Percentiles rank a stretch among this genome's conserved stretches.
Evolutionary conservation across 2,329 filamentous ascomycete genomes (phyloP).

Genomic region (Diaporthe vexans): DNA sequence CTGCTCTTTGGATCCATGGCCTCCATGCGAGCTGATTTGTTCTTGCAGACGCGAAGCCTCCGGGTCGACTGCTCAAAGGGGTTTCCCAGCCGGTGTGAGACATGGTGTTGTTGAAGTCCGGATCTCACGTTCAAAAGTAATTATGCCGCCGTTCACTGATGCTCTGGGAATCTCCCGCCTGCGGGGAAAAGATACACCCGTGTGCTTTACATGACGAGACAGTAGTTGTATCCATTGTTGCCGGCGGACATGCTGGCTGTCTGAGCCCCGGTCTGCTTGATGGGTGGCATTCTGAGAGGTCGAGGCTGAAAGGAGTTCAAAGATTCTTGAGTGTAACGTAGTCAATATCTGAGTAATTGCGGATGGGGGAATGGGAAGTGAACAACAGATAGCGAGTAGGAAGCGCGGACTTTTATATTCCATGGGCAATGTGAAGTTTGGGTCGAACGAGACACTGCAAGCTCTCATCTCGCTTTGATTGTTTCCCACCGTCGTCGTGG

Average conservation of each 20-base stretch:
- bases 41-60: neutral
- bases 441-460: neutral
- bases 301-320: constrained; percentile 30
- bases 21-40: neutral
- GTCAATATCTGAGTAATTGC: constrained; percentile 42
- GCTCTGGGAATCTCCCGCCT: constrained; percentile 2
- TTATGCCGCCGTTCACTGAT: constrained; percentile 21
- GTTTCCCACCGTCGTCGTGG: neutral
- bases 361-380: constrained; percentile 45
- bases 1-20: neutral
- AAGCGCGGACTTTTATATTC: constrained; percentile 45
- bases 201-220: constrained; percentile 52
- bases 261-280: constrained; percentile 46
- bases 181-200: constrained; percentile 33
- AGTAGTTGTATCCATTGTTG: constrained; percentile 48
- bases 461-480: neutral
- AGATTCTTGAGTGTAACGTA: constrained; percentile 41
- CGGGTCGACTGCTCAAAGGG: neutral
- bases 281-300: constrained; percentile 48
- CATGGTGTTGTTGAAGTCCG: neutral
- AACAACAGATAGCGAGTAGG: neutral
- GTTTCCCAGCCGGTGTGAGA: neutral
- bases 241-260: constrained; percentile 48
- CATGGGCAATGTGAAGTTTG: neutral
- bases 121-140: neutral